Evolutionary conservation across 257 asterid genomes (phyloP).

Genomic region (Pogostemon cablin): DNA sequence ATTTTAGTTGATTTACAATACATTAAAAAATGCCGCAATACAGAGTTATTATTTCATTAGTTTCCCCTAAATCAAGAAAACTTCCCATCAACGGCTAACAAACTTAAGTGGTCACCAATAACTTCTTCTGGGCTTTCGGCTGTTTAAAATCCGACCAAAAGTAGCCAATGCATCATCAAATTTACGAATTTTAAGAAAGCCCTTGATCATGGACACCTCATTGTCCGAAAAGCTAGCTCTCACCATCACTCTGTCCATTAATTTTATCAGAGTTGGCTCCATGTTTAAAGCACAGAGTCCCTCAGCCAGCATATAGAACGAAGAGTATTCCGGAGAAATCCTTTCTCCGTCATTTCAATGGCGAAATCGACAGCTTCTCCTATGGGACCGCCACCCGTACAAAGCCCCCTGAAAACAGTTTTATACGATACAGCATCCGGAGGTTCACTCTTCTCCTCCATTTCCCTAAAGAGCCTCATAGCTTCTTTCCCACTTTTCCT

Average conservation of each 20-base stretch:
- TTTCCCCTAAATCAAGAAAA: neutral
- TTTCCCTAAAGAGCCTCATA: slow-evolving; percentile 77
- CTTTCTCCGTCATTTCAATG: slow-evolving; percentile 73
- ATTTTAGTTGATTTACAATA: neutral
- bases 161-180: slow-evolving; percentile 71
- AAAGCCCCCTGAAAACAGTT: slow-evolving; percentile 76
- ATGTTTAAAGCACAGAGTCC: slow-evolving; percentile 75
- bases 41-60: neutral
- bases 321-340: slow-evolving; percentile 61
- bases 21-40: neutral
- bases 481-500: slow-evolving; percentile 68
- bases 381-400: slow-evolving; percentile 85
- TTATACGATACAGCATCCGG: slow-evolving; percentile 85
- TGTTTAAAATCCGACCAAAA: slow-evolving; percentile 60
- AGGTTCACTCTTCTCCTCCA: slow-evolving; percentile 79
- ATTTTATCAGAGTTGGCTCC: slow-evolving; percentile 73
- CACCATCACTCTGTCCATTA: slow-evolving; percentile 58
- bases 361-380: slow-evolving; percentile 89
- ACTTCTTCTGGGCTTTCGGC: slow-evolving; percentile 49
- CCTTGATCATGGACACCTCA: slow-evolving; percentile 74
- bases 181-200: slow-evolving; percentile 75
- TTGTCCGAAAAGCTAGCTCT: slow-evolving; percentile 55
- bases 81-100: slow-evolving; percentile 3
- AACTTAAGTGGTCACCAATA: slow-evolving; percentile 38
- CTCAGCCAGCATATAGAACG: slow-evolving; percentile 81